Percentiles rank a stretch among this genome's conserved stretches.
Evolutionary conservation across 148 eudicot genomes (phyloP).

Genomic region (Vaccinium myrtillus): DNA sequence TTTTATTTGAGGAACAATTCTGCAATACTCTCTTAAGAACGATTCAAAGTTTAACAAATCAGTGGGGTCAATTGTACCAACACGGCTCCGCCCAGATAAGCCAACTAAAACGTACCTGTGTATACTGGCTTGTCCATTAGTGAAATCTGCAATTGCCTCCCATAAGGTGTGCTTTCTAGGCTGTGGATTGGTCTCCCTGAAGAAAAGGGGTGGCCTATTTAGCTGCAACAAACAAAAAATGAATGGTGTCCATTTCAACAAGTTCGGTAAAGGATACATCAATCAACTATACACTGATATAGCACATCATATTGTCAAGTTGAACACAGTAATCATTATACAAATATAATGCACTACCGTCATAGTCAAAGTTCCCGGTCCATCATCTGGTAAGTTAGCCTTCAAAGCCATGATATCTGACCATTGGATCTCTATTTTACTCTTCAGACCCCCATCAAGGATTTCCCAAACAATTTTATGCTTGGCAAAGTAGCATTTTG

Average conservation of each 20-base stretch:
- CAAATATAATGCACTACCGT: conserved; percentile 45
- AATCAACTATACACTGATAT: not conserved
- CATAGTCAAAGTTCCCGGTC: conserved; percentile 64
- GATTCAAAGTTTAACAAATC: not conserved
- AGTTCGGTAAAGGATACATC: not conserved
- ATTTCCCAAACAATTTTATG: conserved; percentile 97
- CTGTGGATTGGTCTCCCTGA: conserved; percentile 84
- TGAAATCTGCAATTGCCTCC: conserved; percentile 83
- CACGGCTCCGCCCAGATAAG: not conserved
- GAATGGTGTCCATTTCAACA: not conserved
- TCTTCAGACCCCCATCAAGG: conserved; percentile 85
- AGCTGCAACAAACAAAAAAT: conserved; percentile 47
- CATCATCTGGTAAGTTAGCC: conserved; percentile 67
- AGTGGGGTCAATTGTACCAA: not conserved
- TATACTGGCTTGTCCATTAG: conserved; percentile 73
- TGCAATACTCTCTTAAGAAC: not conserved
- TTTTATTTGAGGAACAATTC: not conserved
- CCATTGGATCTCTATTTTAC: conserved; percentile 94
- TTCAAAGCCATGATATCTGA: conserved; percentile 79
- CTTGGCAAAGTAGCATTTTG: conserved; percentile 96
- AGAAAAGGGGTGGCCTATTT: conserved; percentile 71
- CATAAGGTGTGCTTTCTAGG: conserved; percentile 91
- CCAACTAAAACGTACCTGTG: conserved; percentile 37
- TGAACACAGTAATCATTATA: not conserved
- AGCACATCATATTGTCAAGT: not conserved